These are phyloP conservation scores for Phalaenopsis equestris DNA, from an alignment of 106 monocot species.

Conservation along the genomic window DNA sequence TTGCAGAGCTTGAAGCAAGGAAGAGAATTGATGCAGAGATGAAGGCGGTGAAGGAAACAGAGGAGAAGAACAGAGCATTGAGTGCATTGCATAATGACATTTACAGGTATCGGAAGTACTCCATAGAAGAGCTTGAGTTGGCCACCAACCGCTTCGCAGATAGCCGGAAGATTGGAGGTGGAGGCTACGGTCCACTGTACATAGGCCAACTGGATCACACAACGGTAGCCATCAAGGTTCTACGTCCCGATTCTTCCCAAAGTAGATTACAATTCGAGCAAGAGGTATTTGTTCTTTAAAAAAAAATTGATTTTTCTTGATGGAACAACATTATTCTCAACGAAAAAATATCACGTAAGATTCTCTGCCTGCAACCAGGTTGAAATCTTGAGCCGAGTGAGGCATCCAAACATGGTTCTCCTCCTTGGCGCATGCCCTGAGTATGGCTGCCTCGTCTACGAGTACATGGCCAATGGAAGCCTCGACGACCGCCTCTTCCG, in stretches of 20 bases:
- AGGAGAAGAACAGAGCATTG: slow-evolving; percentile 39
- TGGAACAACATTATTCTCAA: too few species aligned
- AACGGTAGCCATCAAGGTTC: slow-evolving; percentile 40
- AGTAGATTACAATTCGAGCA: slow-evolving; percentile 45
- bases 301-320: too few species aligned
- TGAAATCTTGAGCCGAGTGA: slow-evolving; percentile 19
- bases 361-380: background rate
- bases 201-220: slow-evolving; percentile 27
- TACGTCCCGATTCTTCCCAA: slow-evolving; percentile 36
- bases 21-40: slow-evolving; percentile 62
- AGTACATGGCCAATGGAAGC: slow-evolving; percentile 31
- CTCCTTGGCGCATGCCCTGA: slow-evolving; percentile 30
- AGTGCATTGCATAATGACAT: background rate
- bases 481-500: slow-evolving; percentile 20
- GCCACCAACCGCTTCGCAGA: slow-evolving; percentile 59
- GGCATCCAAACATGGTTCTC: slow-evolving; percentile 30
- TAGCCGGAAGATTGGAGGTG: slow-evolving; percentile 37
- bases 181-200: slow-evolving; percentile 35
- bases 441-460: slow-evolving; percentile 27
- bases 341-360: too few species aligned
- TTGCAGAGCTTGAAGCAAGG: slow-evolving; percentile 67
- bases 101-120: slow-evolving; percentile 54
- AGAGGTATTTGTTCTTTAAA: slow-evolving; percentile 8
- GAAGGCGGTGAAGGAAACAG: slow-evolving; percentile 45
- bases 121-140: slow-evolving; percentile 69